A percentile compares a stretch with the other conserved stretches of the same genome.
phyloP scores from a whole-genome alignment of 2,329 filamentous ascomycete genomes.

The Neofusicoccum sp. region DNA sequence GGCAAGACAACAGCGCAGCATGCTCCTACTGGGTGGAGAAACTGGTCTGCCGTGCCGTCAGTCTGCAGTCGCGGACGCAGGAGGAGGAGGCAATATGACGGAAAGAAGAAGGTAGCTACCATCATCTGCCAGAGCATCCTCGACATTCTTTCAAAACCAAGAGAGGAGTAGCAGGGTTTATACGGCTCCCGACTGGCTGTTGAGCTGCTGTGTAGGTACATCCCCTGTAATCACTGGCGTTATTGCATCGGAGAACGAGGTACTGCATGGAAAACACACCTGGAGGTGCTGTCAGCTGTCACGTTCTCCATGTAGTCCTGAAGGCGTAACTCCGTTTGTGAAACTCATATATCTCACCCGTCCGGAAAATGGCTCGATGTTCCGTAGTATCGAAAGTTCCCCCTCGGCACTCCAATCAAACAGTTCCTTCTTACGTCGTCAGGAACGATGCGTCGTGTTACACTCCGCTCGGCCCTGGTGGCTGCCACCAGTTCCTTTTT shows the following conservation, averaged over 20 bases:
- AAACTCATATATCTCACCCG: slow-evolving; percentile 4
- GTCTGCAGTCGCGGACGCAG: not conserved
- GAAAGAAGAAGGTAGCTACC: not conserved
- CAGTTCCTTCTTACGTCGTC: not conserved
- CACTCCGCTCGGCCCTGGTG: not conserved
- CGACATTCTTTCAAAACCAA: not conserved
- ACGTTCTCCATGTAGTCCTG: not conserved
- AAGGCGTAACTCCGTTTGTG: not conserved
- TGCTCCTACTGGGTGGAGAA: no score
- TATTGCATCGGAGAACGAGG: no score
- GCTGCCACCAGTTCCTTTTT: not conserved
- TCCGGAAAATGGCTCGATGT: not conserved
- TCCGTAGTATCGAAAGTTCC: not conserved
- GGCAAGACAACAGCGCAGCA: not conserved
- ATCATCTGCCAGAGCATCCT: not conserved
- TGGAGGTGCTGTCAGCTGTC: slow-evolving; percentile 3
- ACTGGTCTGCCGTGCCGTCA: no score
- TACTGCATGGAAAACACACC: no score
- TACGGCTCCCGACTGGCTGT: not conserved
- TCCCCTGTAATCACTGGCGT: no score
- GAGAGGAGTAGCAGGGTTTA: not conserved
- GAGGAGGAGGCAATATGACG: not conserved
- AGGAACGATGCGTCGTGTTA: not conserved
- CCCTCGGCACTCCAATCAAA: not conserved
- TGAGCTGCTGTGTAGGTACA: no score